Base-by-base conservation (phyloP, 1,139 yeast genomes). In the Yamadazyma spencermartinsiae region DNA sequence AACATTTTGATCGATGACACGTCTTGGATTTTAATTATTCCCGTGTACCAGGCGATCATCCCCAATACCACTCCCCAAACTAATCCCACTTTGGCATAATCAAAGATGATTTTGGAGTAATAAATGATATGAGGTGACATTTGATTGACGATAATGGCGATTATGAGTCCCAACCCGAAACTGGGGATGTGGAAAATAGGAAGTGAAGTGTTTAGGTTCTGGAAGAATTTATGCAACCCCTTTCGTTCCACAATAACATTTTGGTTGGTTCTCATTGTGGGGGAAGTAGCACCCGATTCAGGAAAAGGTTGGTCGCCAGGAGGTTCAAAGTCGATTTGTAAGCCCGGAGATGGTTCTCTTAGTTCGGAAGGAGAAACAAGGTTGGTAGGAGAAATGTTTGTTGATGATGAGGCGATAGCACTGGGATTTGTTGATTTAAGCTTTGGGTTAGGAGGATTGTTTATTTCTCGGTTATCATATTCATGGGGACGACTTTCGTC, bases 1-100 rank as follows among this genome's bases (percentile, higher is more conserved):
- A 46, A 44, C 5, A 35, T 42, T 14, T 41, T 41, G 6, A 50
- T 16, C 4, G 44, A 39, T 14, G 45, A 44, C 6, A 52, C 39
- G 33, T 63, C 65, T 27, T 54, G 58, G 2, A 55, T 23, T 36
- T 54, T 55, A 34, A 65, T 39, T 4, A 63, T 31, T 2, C 71
- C 72, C 21, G 56, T 38, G 49, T 65, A 65, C 66, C 69, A 61
- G 23, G 53, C 51, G 14, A 55, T 42, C 1, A 50, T 54, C n/a
- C 60, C 63, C 7, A 58, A 34, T n/a, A 61, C 31, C 1, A 52
- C 41, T 0, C 54, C 61, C 64, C 62, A 63, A 1, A 58, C 40
- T 11, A 54, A 38, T 4, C 54, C 61, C 27, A 59, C 42, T 39
- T 60, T 60, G 27, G 60, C 41, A 16, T 60, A 43, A 30, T 53